Conservation (phyloP, 257 asterid genomes). For the Penstemon barbatus region DNA sequence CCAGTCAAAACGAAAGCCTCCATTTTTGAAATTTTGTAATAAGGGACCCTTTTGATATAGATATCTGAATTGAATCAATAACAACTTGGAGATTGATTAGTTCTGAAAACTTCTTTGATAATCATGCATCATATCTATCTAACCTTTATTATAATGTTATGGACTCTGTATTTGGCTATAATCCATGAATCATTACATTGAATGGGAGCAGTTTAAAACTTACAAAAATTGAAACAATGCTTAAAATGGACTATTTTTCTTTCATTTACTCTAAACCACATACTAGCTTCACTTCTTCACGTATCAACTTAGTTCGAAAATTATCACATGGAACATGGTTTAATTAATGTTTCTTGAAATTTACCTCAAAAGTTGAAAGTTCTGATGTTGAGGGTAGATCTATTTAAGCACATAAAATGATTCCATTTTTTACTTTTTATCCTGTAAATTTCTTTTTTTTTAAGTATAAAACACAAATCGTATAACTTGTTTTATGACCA, state of each 20-base stretch:
- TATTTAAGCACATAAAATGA: not conserved
- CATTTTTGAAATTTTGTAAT: not conserved
- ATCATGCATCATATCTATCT: no score
- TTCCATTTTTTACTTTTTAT: not conserved
- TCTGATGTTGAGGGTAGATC: constrained; percentile 22
- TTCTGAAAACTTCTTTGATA: no score
- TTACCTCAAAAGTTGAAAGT: constrained; percentile 4
- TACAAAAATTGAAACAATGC: no score
- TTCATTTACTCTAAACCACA: not conserved
- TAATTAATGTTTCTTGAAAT: not conserved
- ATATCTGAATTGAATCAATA: not conserved
- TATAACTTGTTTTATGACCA: no score
- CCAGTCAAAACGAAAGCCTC: no score
- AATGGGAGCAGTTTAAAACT: no score
- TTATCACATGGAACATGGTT: not conserved
- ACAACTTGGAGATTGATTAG: no score
- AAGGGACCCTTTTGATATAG: not conserved
- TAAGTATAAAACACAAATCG: not conserved
- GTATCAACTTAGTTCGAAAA: not conserved
- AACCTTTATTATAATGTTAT: no score
- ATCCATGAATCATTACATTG: no score
- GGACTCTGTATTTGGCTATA: no score
- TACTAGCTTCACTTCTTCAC: constrained; percentile 17
- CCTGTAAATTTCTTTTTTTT: not conserved
- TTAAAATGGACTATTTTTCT: not conserved